Conservation (phyloP, 2,329 filamentous ascomycete species). For the Exophiala spinifera region DNA sequence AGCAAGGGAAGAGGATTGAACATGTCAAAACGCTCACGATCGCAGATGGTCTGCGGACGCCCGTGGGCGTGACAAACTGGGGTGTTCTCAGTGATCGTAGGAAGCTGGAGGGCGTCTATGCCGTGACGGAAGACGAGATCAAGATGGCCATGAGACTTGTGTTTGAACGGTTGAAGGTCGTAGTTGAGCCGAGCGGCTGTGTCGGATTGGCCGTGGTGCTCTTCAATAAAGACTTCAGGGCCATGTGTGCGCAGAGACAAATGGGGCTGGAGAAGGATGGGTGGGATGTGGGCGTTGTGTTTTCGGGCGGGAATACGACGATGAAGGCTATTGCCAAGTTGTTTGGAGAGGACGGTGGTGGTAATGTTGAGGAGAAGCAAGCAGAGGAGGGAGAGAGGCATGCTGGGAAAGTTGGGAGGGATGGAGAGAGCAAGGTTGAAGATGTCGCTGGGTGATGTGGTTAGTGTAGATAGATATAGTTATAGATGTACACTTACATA, state of each 20-base stretch:
- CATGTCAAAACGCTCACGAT: slow-evolving; percentile 74
- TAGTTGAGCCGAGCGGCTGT: slow-evolving; percentile 83
- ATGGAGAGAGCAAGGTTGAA: slow-evolving; percentile 24
- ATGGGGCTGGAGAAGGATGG: slow-evolving; percentile 61
- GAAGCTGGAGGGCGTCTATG: slow-evolving; percentile 69
- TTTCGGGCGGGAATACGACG: slow-evolving; percentile 64
- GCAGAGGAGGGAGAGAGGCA: slow-evolving; percentile 15
- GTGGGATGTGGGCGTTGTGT: slow-evolving; percentile 66
- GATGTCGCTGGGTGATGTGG: slow-evolving; percentile 25
- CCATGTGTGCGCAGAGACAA: slow-evolving; percentile 55
- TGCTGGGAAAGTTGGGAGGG: slow-evolving; percentile 15
- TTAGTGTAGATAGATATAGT: background rate
- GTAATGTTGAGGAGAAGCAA: no score
- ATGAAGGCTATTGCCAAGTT: slow-evolving; percentile 59
- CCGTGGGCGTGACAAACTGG: slow-evolving; percentile 75
- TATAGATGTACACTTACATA: background rate
- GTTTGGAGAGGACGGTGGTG: slow-evolving; percentile 36
- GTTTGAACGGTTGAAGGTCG: slow-evolving; percentile 82
- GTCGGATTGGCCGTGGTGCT: slow-evolving; percentile 80
- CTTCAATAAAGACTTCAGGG: slow-evolving; percentile 80
- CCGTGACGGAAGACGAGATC: slow-evolving; percentile 80
- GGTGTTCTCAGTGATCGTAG: slow-evolving; percentile 65
- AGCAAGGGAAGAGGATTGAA: slow-evolving; percentile 59
- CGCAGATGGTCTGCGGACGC: slow-evolving; percentile 83
- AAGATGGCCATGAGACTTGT: slow-evolving; percentile 71